Base-by-base conservation (phyloP, 306 rosid genomes). In the Corylus heterophylla region DNA sequence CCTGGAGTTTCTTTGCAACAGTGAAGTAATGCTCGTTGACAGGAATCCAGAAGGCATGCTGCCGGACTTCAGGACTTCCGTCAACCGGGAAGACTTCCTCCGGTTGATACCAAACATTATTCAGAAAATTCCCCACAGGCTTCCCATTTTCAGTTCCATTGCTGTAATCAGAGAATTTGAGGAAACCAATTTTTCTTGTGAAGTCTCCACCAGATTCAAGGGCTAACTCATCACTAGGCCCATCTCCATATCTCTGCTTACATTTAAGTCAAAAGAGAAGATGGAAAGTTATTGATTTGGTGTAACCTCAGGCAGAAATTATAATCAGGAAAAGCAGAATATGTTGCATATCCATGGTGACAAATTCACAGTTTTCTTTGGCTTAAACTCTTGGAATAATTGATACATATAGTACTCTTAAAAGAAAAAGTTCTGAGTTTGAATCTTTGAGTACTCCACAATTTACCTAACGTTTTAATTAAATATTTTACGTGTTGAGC, bases 31-130 rank as follows among this genome's bases (percentile, higher is more conserved):
- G 71, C 42, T 76, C 59, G 83, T 86, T 83, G 35, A 87, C 97
- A 0, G 89, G 86, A 58, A 88, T 77, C 97, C 98, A 94, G 25
- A 92, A 90, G 44, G 81, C 86, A 25, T 83, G 89, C 3, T 92
- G 96, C 56, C 82, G 64, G 44, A 77, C 81, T 83, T 92, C 96
- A 74, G 96, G 96, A 51, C 55, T 83, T 56, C 94, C 89, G 62
- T 83, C 20, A 39, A 94, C 49, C 0, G 96, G 96, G 58, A 85
- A 94, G 44, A 85, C 64, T 80, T 90, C 89, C 75, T 94, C 98
- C n/a, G 91, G 85, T 79, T 87, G 94, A 69, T 82, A 94, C 97
- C 97, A 94, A 3, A 87, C 87, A 59, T 75, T 90, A 81, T 92
- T 94, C 51, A 92, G 52, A 76, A 88, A 81, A 78, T 89, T 92